A percentile compares a stretch with the other conserved stretches of the same genome.
Evolutionary conservation across 805 yeast genomes (phyloP).

Genomic region (Nakazawaea ambrosiae): DNA sequence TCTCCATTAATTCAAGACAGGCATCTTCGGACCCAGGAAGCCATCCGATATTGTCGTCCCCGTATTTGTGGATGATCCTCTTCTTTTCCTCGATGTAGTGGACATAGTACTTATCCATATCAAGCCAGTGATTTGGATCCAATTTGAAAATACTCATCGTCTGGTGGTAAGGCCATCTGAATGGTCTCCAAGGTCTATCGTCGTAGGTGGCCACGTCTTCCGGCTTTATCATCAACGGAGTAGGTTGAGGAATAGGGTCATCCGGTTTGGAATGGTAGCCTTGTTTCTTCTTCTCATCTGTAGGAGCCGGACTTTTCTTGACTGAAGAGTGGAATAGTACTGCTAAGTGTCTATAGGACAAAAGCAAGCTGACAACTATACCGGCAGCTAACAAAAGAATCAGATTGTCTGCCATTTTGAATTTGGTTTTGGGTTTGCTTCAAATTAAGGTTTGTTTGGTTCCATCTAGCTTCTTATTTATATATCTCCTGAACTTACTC

Average conservation of each 20-base stretch:
- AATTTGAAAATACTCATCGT: conserved; percentile 69
- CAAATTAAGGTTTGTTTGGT: no score
- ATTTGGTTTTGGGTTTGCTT: no score
- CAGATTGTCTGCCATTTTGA: no score
- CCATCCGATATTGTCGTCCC: conserved; percentile 57
- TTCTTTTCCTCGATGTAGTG: conserved; percentile 59
- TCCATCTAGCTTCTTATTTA: no score
- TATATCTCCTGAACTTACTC: no score
- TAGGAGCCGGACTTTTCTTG: neutral
- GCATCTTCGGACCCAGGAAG: conserved; percentile 59
- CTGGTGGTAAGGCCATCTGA: conserved; percentile 76
- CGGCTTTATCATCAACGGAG: conserved; percentile 58
- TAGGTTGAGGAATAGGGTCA: conserved; percentile 36
- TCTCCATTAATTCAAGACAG: conserved; percentile 56
- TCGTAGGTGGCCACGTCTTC: conserved; percentile 60
- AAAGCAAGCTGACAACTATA: neutral
- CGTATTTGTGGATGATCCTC: conserved; percentile 50
- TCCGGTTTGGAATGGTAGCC: conserved; percentile 11
- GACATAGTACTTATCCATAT: conserved; percentile 70
- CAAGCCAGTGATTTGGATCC: conserved; percentile 72
- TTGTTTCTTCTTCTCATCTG: neutral
- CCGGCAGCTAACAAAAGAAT: neutral
- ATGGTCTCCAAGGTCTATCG: conserved; percentile 78
- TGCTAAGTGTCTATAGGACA: conserved; percentile 7
- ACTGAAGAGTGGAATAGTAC: neutral